Conservation (phyloP, 2,329 filamentous ascomycete genomes). For the Amesomyces nigricolor region DNA sequence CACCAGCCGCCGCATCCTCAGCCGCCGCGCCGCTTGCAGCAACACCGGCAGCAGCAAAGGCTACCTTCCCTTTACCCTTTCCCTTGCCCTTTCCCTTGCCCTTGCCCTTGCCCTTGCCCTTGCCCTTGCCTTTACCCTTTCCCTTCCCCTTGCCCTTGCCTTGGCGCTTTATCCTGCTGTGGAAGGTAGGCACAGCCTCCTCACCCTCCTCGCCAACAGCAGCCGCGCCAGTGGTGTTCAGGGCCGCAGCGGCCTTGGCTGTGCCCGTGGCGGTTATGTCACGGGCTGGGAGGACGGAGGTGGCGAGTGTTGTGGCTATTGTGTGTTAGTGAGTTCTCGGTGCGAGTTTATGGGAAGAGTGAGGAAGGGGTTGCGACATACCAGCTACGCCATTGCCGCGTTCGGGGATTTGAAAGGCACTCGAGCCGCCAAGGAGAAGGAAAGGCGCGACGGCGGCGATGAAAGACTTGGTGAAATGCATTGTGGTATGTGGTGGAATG, state of each 20-base stretch:
- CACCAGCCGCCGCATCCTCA: not conserved
- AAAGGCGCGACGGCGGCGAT: not conserved
- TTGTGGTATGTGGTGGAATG: not conserved
- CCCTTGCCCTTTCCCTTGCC: not conserved
- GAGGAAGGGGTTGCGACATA: too few species aligned
- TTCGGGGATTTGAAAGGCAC: not conserved
- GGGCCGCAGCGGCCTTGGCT: not conserved
- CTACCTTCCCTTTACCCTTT: too few species aligned
- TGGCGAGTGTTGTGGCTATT: not conserved
- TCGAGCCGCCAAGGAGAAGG: not conserved
- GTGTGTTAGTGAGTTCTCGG: too few species aligned
- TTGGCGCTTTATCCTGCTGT: not conserved
- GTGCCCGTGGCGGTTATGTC: not conserved
- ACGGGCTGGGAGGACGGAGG: slow-evolving; percentile 3
- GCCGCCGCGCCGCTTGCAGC: not conserved
- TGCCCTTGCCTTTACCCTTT: slow-evolving; percentile 1
- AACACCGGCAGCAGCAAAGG: not conserved
- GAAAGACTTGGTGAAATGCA: slow-evolving; percentile 11
- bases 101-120: slow-evolving; percentile 8
- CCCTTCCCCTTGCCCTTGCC: not conserved
- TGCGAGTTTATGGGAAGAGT: too few species aligned
- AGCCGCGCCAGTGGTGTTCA: not conserved
- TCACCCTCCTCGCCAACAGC: not conserved
- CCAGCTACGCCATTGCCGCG: too few species aligned
- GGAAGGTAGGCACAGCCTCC: not conserved